phyloP scores from a whole-genome alignment of 371 early-diverging fungal genomes.

The Apophysomyces elegans region DNA sequence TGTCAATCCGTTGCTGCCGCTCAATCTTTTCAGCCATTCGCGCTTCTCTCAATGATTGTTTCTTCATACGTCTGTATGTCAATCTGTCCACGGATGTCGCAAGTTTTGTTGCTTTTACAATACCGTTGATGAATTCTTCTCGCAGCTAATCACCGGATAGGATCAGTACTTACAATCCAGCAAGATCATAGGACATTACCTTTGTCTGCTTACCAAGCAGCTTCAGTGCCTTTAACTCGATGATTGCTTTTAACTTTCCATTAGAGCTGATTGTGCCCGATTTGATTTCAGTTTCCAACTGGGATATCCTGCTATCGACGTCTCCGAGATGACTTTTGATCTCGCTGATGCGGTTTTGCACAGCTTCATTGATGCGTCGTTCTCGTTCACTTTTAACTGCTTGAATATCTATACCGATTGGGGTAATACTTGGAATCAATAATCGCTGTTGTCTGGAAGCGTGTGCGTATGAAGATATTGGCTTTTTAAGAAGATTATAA shows the following conservation, averaged over 20 bases:
- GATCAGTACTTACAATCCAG: neutral
- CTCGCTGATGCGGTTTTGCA: conserved; percentile 70
- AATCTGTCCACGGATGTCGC: conserved; percentile 80
- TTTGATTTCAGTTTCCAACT: conserved; percentile 11
- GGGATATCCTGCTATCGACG: conserved; percentile 11
- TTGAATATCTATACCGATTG: conserved; percentile 78
- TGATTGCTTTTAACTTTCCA: conserved; percentile 61
- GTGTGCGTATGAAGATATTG: conserved; percentile 52
- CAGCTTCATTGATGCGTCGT: conserved; percentile 57
- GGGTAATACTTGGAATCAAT: conserved; percentile 77
- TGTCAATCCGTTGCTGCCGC: conserved; percentile 85
- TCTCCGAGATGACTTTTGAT: conserved; percentile 45
- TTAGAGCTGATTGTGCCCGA: neutral
- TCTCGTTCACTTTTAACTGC: conserved; percentile 72
- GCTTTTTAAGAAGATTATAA: conserved; percentile 57
- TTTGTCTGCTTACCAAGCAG: conserved; percentile 73
- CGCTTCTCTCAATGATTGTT: conserved; percentile 86
- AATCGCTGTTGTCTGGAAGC: conserved; percentile 71
- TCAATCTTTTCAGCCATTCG: conserved; percentile 92
- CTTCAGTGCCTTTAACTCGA: conserved; percentile 80
- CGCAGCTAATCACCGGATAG: conserved; percentile 60
- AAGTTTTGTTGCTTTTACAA: conserved; percentile 73
- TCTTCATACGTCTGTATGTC: conserved; percentile 85
- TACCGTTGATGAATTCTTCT: conserved; percentile 72
- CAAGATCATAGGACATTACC: conserved; percentile 28